These are phyloP conservation scores for Giardia duodenalis DNA, from an alignment of 208 protist species.

Conservation along the genomic window DNA sequence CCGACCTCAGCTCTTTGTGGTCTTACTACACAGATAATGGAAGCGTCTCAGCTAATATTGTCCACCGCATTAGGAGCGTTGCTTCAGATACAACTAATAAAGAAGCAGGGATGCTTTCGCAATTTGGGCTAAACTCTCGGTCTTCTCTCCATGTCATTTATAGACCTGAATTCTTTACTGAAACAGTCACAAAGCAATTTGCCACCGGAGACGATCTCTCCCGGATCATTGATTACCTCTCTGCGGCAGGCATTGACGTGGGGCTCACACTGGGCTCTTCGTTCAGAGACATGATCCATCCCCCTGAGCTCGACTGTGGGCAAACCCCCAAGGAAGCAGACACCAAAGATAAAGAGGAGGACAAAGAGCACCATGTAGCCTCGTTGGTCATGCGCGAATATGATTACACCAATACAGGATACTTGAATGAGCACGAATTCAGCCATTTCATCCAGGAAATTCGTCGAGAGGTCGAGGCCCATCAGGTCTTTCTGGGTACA, in stretches of 20 bases:
- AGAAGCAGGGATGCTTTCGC: too few relatives aligned
- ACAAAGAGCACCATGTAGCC: neutral
- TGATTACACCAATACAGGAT: slow-evolving; percentile 4
- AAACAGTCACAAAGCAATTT: neutral
- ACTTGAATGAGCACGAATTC: neutral
- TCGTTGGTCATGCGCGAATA: slow-evolving; percentile 1
- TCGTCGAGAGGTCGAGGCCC: neutral
- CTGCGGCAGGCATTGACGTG: neutral
- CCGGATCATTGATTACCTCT: neutral
- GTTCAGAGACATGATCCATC: too few relatives aligned
- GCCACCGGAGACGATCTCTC: neutral
- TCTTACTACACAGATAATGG: too few relatives aligned
- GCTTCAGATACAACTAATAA: too few relatives aligned
- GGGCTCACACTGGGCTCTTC: neutral
- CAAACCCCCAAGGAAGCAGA: too few relatives aligned
- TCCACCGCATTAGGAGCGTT: too few relatives aligned
- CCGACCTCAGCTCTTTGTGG: too few relatives aligned
- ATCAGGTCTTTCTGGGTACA: neutral
- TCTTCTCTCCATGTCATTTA: too few relatives aligned
- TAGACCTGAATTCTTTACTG: too few relatives aligned
- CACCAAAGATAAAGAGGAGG: neutral
- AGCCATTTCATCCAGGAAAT: neutral
- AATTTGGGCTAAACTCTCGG: too few relatives aligned
- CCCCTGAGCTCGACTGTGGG: too few relatives aligned
- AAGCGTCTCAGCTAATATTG: too few relatives aligned